Evolutionary conservation across 306 rosid genomes (phyloP).

Genomic region (Purshia tridentata): DNA sequence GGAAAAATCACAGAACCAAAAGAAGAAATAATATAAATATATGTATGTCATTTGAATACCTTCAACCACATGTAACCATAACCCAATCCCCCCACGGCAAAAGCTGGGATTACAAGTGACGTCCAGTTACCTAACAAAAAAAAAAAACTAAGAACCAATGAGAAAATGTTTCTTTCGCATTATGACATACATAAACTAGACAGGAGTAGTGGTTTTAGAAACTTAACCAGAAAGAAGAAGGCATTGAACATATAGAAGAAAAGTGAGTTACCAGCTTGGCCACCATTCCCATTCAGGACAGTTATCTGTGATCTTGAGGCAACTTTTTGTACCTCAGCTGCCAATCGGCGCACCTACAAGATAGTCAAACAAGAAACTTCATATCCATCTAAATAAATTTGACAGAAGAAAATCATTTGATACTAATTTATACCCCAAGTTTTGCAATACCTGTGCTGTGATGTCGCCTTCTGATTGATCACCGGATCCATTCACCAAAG

Average conservation of each 20-base stretch:
- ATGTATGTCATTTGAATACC: slow-evolving; percentile 41
- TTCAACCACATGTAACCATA: slow-evolving; percentile 99
- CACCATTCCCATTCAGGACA: slow-evolving; percentile 64
- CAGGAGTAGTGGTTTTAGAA: background rate
- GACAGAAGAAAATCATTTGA: background rate
- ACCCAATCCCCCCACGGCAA: slow-evolving; percentile 76
- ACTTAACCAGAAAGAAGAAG: background rate
- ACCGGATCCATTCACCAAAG: slow-evolving; percentile 62
- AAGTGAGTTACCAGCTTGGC: slow-evolving; percentile 45
- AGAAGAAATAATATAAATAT: background rate
- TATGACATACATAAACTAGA: background rate
- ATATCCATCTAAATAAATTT: background rate
- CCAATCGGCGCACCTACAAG: slow-evolving; percentile 69
- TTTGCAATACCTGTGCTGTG: slow-evolving; percentile 61
- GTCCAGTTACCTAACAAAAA: slow-evolving; percentile 61
- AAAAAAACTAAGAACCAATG: slow-evolving; percentile 1
- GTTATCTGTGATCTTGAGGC: slow-evolving; percentile 50
- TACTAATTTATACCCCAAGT: background rate
- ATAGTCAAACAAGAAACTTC: slow-evolving; percentile 19
- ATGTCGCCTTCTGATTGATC: slow-evolving; percentile 64
- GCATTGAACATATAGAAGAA: slow-evolving; percentile 1
- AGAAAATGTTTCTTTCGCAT: background rate
- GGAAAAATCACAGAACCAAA: slow-evolving; percentile 13
- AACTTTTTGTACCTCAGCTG: slow-evolving; percentile 59
- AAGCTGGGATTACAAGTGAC: slow-evolving; percentile 75